Evolutionary conservation across 1,139 yeast species (phyloP).

Genomic region (Arxiozyma bovina): DNA sequence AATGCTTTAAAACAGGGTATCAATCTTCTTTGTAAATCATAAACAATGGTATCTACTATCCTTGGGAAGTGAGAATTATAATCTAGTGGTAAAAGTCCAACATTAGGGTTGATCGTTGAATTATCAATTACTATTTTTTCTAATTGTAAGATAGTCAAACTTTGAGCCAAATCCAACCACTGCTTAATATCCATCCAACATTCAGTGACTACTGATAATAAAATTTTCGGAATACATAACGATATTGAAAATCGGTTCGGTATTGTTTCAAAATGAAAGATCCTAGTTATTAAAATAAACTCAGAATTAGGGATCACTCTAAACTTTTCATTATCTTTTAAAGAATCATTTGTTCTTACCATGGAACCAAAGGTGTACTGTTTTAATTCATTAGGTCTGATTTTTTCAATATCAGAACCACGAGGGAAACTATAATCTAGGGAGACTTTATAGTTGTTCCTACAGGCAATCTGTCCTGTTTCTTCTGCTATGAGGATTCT

Average conservation of each 20-base stretch:
- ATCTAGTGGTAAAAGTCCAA: constrained; percentile 13
- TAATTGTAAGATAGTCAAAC: neutral
- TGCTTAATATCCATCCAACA: constrained; percentile 21
- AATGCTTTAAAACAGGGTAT: constrained; percentile 27
- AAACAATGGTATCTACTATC: constrained; percentile 20
- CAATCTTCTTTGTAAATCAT: constrained; percentile 23
- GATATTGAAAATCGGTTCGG: constrained; percentile 24
- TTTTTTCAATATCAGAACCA: constrained; percentile 20
- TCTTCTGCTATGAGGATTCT: constrained; percentile 32
- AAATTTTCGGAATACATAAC: constrained; percentile 25
- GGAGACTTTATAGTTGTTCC: constrained; percentile 30
- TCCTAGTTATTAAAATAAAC: constrained; percentile 24
- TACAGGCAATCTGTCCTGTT: constrained; percentile 31
- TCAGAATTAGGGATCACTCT: constrained; percentile 28
- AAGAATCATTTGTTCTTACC: constrained; percentile 21
- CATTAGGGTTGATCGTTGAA: neutral
- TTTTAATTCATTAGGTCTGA: constrained; percentile 25
- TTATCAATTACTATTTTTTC: neutral
- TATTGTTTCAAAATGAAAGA: constrained; percentile 15
- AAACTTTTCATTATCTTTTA: constrained; percentile 21
- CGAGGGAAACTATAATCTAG: constrained; percentile 29
- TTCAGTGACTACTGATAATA: constrained; percentile 24
- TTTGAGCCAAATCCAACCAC: constrained; percentile 18
- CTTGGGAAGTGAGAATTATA: constrained; percentile 11
- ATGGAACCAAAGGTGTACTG: constrained; percentile 32